A percentile compares a stretch with the other conserved stretches of the same genome.
Evolutionary conservation across 2,329 filamentous ascomycete genomes (phyloP).

Genomic region (Scedosporium minutisporum): DNA sequence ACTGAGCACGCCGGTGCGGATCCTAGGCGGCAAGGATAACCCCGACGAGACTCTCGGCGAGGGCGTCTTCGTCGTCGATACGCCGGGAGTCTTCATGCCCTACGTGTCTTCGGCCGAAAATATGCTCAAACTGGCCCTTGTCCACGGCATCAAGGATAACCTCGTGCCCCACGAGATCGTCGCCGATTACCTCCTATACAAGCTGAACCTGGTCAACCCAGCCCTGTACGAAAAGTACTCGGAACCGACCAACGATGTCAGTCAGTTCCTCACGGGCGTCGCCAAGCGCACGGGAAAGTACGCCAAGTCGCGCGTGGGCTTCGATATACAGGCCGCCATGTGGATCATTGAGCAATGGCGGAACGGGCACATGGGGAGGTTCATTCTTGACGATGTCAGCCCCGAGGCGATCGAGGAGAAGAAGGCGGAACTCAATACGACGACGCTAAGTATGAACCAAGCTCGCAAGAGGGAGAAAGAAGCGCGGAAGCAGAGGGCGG

Average conservation of each 20-base stretch:
- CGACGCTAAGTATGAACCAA: slow-evolving; percentile 54
- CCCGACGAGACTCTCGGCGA: slow-evolving; percentile 30
- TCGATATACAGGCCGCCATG: slow-evolving; percentile 63
- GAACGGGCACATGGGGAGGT: slow-evolving; percentile 62
- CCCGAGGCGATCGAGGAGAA: slow-evolving; percentile 45
- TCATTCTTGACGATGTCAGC: slow-evolving; percentile 68
- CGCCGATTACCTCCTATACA: slow-evolving; percentile 83
- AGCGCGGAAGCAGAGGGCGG: slow-evolving; percentile 32
- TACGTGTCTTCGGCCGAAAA: slow-evolving; percentile 75
- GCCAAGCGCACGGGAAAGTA: slow-evolving; percentile 69
- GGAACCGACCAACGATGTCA: slow-evolving; percentile 75
- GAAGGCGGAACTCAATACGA: slow-evolving; percentile 34
- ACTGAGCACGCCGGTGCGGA: slow-evolving; percentile 72
- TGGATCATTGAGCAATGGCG: slow-evolving; percentile 80
- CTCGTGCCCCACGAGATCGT: slow-evolving; percentile 69
- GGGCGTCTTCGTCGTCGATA: slow-evolving; percentile 80
- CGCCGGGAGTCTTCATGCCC: slow-evolving; percentile 89
- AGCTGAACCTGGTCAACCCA: slow-evolving; percentile 62
- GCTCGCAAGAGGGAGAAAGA: slow-evolving; percentile 59
- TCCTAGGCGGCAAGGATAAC: slow-evolving; percentile 34
- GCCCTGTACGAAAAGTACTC: slow-evolving; percentile 52
- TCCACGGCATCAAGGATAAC: slow-evolving; percentile 82
- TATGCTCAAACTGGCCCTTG: slow-evolving; percentile 93
- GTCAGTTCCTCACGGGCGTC: slow-evolving; percentile 59
- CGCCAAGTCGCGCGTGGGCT: slow-evolving; percentile 59